Base-by-base conservation (phyloP, 164 flowering plant species). In the Magnolia officinalis region DNA sequence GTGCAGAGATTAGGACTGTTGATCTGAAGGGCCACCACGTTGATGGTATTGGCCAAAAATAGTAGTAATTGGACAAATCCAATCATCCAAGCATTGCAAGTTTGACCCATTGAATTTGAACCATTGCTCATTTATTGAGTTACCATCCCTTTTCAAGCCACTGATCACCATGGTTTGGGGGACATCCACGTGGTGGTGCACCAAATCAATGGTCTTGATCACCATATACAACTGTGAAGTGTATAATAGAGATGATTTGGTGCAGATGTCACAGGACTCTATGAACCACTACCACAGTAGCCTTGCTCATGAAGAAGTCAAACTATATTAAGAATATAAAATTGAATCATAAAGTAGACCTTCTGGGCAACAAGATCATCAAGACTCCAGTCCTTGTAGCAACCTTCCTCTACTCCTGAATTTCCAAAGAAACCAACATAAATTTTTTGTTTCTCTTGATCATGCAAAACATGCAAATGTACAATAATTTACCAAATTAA, bases 381-480 rank as follows among this genome's bases (percentile, higher is more conserved):
- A 83, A 79, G 91, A 82, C 91, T 87, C 99, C 99, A 96, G 77
- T 94, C 98, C 23, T 59, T 76, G 81, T 92, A 96, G 78, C 98
- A 94, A 71, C 98, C 98, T 71, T 89, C 98, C 4, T 88, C 91
- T 70, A 81, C 49, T 55, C 99, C 99, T 96, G 82, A 3, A 72
- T 78, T 26, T 49, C 51, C 65, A 77, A 23, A 76, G 24, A 45
- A 74, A 70, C 20, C 23, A 14, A 55, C 61, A 55, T 8, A 52
- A 8, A 26, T 9, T 52, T 52, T 52, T 52, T 52, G 59, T 52
- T 52, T 14, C 61, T 55, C 18, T 55, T 11, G 61, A 55, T 55
- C 61, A 55, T 55, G 61, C 18, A 55, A 55, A 11, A 55, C 13
- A 16, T 55, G 10, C 13, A 55, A 55, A 55, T 16, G 45, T 37